Percentiles rank a stretch among this genome's conserved stretches.
These are phyloP conservation scores for Cyclostephanos invisitatus DNA, from an alignment of 108 stramenopile genomes.

Conservation along the genomic window DNA sequence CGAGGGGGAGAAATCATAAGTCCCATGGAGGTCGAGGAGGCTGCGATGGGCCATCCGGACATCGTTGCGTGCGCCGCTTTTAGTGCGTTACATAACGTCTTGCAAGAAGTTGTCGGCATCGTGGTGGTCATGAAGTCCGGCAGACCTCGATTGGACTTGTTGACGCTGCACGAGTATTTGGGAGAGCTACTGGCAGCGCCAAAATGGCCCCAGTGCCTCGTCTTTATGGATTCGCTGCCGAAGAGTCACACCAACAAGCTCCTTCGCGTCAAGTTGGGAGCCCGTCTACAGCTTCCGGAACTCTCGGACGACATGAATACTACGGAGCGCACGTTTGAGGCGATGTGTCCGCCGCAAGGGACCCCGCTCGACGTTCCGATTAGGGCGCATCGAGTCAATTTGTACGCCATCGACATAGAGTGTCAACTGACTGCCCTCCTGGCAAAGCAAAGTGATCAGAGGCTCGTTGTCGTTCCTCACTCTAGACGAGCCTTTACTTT, in stretches of 20 bases:
- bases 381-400: conserved; percentile 37
- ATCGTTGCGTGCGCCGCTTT: conserved; percentile 55
- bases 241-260: conserved; percentile 64
- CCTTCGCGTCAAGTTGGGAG: conserved; percentile 58
- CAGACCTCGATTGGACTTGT: conserved; percentile 48
- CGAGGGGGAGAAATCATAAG: conserved; percentile 81
- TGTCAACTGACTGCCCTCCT: conserved; percentile 17
- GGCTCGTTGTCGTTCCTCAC: conserved; percentile 44
- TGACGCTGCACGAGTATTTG: conserved; percentile 51
- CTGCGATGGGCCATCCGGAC: conserved; percentile 46
- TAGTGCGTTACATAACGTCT: conserved; percentile 52
- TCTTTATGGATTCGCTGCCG: conserved; percentile 67
- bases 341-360: conserved; percentile 57
- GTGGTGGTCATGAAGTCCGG: conserved; percentile 52
- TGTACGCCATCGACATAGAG: conserved; percentile 35
- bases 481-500: conserved; percentile 41
- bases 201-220: conserved; percentile 66
- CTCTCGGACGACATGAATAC: conserved; percentile 55
- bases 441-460: not conserved
- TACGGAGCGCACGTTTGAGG: conserved; percentile 57
- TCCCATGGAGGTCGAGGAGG: conserved; percentile 81
- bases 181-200: conserved; percentile 49
- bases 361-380: conserved; percentile 55
- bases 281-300: conserved; percentile 55
- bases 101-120: conserved; percentile 75